Evolutionary conservation across 352 stramenopile genomes (phyloP), one percentile per base, ranked within the genome.

Genomic region (Bremia lactucae): DNA sequence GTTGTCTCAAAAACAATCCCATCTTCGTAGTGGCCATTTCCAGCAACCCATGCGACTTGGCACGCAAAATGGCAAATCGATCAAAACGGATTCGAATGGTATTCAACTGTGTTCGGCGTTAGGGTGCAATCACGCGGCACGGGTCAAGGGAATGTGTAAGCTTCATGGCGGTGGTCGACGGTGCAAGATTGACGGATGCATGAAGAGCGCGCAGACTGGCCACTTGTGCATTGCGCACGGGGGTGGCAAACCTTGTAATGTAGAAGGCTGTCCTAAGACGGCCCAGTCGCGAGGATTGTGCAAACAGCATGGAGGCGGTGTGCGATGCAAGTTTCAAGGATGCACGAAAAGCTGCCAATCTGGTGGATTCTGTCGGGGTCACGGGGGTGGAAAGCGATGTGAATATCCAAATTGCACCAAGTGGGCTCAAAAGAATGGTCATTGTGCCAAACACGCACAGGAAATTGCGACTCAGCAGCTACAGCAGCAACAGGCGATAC

Each of bases 281-380:
- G 80, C 80, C 15, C 80, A 93, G 57, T 89, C 80, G 16, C 66
- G 80, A 47, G 80, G 80, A 0, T 49, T 89, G 20, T 93, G 80
- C 59, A 89, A 90, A 62, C 72, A 87, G 42, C 80, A 93, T 41
- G 80, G 80, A 16, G 80, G 80, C 21, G 80, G 80, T 22, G 80
- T 89, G 42, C 74, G 77, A 24, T 93, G 80, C 66, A 88, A 87
- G 46, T 87, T 87, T 35, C 71, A 88, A 55, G 77, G 77, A 4
- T 93, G 80, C 52, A 87, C 77, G 18, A 93, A 93, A 65, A 90
- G 77, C 31, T 88, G 75, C 42, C 77, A 89, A 47, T 86, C 71
- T n/a, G 76, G 76, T 24, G 80, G 80, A 13, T 92, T 86, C 35
- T 92, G 80, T 44, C 80, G 80, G 9, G 76, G 72, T 13, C 80